Evolutionary conservation across 1,284 basidiomycete genomes (phyloP).

Genomic region (Athelia psychrophila): DNA sequence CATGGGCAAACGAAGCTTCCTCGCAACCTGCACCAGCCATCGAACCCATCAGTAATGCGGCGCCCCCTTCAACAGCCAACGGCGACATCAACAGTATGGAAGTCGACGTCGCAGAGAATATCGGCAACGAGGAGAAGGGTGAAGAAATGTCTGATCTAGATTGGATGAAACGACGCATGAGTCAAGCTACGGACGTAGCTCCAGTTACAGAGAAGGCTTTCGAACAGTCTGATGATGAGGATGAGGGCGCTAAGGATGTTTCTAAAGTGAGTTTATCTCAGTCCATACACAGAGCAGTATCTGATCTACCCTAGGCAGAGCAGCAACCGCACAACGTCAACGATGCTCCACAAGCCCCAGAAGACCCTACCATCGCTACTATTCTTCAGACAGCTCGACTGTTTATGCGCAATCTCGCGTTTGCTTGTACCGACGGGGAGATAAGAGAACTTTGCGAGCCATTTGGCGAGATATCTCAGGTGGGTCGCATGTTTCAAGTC

Average conservation of each 20-base stretch:
- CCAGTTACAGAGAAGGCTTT: slow-evolving; percentile 43
- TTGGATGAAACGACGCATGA: slow-evolving; percentile 72
- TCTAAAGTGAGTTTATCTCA: background rate
- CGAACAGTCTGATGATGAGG: slow-evolving; percentile 60
- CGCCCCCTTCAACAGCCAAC: slow-evolving; percentile 1
- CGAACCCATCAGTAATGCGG: slow-evolving; percentile 9
- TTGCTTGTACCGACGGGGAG: slow-evolving; percentile 77
- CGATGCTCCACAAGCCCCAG: slow-evolving; percentile 17
- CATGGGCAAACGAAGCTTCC: slow-evolving; percentile 60
- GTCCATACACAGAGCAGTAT: background rate
- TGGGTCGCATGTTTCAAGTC: slow-evolving; percentile 30
- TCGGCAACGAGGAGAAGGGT: slow-evolving; percentile 15
- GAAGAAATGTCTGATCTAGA: slow-evolving; percentile 61
- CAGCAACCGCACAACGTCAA: background rate
- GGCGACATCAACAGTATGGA: no score
- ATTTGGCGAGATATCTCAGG: slow-evolving; percentile 77
- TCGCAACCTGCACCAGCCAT: slow-evolving; percentile 16
- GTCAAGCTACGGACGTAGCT: slow-evolving; percentile 36
- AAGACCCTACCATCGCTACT: slow-evolving; percentile 52
- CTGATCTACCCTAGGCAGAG: slow-evolving; percentile 1
- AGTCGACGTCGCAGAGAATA: slow-evolving; percentile 24
- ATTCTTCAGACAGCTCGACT: slow-evolving; percentile 81
- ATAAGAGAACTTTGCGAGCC: slow-evolving; percentile 65
- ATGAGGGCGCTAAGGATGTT: slow-evolving; percentile 13
- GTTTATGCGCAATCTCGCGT: slow-evolving; percentile 91